Conservation (phyloP, 768 basidiomycete species). For the Chalciporus pseudorubinellus region DNA sequence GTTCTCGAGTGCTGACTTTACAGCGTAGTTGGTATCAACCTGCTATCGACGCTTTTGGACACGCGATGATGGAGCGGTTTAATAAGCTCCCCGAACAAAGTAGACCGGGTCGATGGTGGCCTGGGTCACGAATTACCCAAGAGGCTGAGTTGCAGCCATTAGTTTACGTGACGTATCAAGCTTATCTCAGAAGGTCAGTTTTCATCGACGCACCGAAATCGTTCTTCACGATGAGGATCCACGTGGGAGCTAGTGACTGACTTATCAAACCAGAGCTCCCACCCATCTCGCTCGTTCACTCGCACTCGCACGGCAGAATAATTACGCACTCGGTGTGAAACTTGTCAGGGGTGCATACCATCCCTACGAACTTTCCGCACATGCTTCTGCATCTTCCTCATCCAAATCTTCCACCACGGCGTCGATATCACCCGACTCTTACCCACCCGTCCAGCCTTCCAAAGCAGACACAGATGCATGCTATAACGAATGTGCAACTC, state of each 20-base stretch:
- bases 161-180: slow-evolving; percentile 85
- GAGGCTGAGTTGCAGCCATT: slow-evolving; percentile 56
- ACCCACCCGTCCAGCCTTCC: slow-evolving; percentile 64
- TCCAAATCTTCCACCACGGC: slow-evolving; percentile 36
- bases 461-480: slow-evolving; percentile 74
- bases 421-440: slow-evolving; percentile 58
- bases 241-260: not conserved
- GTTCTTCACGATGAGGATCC: not conserved
- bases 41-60: slow-evolving; percentile 77
- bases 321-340: slow-evolving; percentile 83
- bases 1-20: slow-evolving; percentile 5
- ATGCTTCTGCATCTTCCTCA: slow-evolving; percentile 14
- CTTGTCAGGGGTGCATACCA: slow-evolving; percentile 95
- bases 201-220: too few relatives aligned
- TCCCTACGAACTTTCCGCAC: slow-evolving; percentile 62
- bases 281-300: slow-evolving; percentile 65
- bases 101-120: slow-evolving; percentile 1
- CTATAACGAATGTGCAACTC: slow-evolving; percentile 60
- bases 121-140: not conserved
- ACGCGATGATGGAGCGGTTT: slow-evolving; percentile 73
- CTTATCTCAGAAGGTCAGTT: slow-evolving; percentile 74
- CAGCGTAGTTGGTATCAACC: slow-evolving; percentile 59
- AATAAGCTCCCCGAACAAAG: slow-evolving; percentile 43
- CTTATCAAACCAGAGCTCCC: slow-evolving; percentile 49
- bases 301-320: slow-evolving; percentile 57